Evolutionary conservation across 495 filamentous ascomycete species (phyloP), one percentile per base, ranked within the genome.

Genomic region (Saxophila tyrrhenica): DNA sequence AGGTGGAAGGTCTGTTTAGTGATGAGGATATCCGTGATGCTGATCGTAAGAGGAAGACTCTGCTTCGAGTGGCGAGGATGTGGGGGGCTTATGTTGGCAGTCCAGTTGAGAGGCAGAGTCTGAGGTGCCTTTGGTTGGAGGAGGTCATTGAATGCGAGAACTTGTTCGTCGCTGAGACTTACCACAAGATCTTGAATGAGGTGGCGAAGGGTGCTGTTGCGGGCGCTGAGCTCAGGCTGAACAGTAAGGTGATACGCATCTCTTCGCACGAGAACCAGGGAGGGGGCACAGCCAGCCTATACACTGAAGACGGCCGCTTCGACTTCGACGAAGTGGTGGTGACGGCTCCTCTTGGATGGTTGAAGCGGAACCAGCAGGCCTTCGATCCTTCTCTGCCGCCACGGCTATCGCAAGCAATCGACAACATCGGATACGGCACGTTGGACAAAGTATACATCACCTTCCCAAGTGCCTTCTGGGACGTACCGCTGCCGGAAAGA

Each of bases 101-200:
- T 44, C 75, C 79, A 17, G 75, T 95, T 42, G 73, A 77, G 51
- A 78, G 66, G 42, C 92, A 98, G 62, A 94, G 89, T 67, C 64
- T 98, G 51, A 92, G 84, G 65, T 95, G 88, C 69, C 94, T 96
- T 62, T 91, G 84, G 76, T 64, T 98, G n/a, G 92, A 98, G 68
- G 89, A 96, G 69, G 89, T 85, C 55, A 82, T 95, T 62, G 90
- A 94, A 62, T 90, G 89, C 46, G 91, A 87, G 60, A 96, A 95
- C 65, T 75, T 86, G 25, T 94, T 96, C 62, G 84, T 90, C 49
- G 84, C 88, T 2, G 87, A 83, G 20, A 95, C 91, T 2, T 95
- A 96, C 65, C 73, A 80, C 50, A 78, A 79, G 44, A 86, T 96
- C 43, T 72, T 96, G 1, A 68, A 79, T 7, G 70, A 73, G 39